Evolutionary conservation across 139 green algal species (phyloP), one percentile per base, ranked within the genome.

Genomic region (Micromonas pusilla): DNA sequence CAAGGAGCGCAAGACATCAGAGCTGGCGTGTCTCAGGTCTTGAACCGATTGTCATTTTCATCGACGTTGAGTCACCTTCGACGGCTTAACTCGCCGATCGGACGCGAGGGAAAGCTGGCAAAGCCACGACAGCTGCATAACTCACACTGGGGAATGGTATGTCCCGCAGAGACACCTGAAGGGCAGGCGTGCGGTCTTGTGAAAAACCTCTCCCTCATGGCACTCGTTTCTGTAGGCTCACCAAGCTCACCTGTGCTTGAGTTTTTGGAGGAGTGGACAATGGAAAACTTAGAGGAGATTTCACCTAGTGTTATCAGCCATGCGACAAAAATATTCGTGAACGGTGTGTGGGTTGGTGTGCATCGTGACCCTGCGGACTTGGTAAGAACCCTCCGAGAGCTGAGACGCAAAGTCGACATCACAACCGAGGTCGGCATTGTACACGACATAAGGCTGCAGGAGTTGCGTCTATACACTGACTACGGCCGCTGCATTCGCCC

Each of bases 161-260:
- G 95, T 85, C 94, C 88, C 21, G 91, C 94, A 0, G 94, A 98
- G 72, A 98, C 94, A 26, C 94, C 94, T 0, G 94, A 98, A 86
- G 94, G 94, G 4, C 83, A 87, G 65, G 92, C 94, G 3, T 89
- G 86, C 76, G 92, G 95, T 0, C 92, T 99, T 72, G 95, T 99
- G 52, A 99, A 99, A 90, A 98, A 99, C 87, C 87, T 99, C 86
- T 92, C 95, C 54, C 89, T 99, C 3, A 99, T 98, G 95, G 81
- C 84, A 25, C 85, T 87, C 72, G 81, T 89, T 63, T 87, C 84
- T 31, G 84, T 89, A 3, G 85, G 85, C 23, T 83, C 66, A 20
- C 70, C 85, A 9, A 39, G 60, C 16, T 76, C n/a, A 19, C 81
- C 84, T 21, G 83, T 89, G 64, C 62, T 87, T 20, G 81, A 88